These are phyloP conservation scores for Stereum hirsutum DNA, from an alignment of 1,284 basidiomycete species.

Conservation along the genomic window DNA sequence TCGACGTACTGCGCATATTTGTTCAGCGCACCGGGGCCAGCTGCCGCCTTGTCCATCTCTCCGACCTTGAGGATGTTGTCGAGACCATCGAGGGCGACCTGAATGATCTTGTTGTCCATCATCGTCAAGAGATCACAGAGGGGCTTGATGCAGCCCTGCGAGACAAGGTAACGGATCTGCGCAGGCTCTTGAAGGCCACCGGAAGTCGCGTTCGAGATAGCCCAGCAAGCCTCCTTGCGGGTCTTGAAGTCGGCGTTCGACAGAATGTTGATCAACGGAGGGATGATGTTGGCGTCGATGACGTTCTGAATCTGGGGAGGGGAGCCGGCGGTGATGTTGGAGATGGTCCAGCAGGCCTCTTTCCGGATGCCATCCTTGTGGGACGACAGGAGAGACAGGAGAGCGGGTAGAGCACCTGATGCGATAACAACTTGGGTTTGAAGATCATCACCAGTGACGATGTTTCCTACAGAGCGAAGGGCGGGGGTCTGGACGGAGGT, in stretches of 20 bases:
- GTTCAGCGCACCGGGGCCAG: slow-evolving; percentile 81
- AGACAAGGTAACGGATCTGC: slow-evolving; percentile 97
- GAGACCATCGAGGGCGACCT: slow-evolving; percentile 93
- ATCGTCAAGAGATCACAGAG: slow-evolving; percentile 93
- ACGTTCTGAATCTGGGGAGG: slow-evolving; percentile 93
- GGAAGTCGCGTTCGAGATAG: slow-evolving; percentile 97
- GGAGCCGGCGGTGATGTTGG: slow-evolving; percentile 96
- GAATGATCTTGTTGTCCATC: slow-evolving; percentile 99
- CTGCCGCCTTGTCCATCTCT: slow-evolving; percentile 87
- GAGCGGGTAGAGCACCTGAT: slow-evolving; percentile 89
- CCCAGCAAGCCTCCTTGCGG: slow-evolving; percentile 99
- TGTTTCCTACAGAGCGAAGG: slow-evolving; percentile 96
- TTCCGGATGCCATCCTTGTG: slow-evolving; percentile 94
- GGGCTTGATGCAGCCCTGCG: slow-evolving; percentile 98
- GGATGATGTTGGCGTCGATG: slow-evolving; percentile 86
- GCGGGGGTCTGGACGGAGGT: slow-evolving; percentile 99
- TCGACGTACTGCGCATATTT: slow-evolving; percentile 94
- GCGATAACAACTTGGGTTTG: slow-evolving; percentile 99
- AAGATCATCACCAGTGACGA: slow-evolving; percentile 97
- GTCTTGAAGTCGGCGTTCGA: slow-evolving; percentile 99
- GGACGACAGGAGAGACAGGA: slow-evolving; percentile 87
- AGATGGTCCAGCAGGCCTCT: slow-evolving; percentile 99
- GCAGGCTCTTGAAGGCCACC: slow-evolving; percentile 95
- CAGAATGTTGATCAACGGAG: slow-evolving; percentile 94
- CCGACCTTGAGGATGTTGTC: slow-evolving; percentile 99